Evolutionary conservation across 2,329 filamentous ascomycete genomes (phyloP).

Genomic region (Thermomyces lanuginosus): DNA sequence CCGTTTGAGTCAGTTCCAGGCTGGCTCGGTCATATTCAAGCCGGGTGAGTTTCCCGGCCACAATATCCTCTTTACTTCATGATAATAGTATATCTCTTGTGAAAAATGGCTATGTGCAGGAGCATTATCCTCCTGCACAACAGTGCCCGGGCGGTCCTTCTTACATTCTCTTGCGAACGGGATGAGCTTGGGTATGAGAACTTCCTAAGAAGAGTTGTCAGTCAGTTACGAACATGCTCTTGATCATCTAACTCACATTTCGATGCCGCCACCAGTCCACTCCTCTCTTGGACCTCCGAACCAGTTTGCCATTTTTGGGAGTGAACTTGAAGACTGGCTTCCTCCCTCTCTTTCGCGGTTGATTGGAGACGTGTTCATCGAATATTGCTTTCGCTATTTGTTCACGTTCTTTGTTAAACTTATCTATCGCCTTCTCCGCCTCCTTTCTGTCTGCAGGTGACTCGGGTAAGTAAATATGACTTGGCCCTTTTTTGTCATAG

Average conservation of each 20-base stretch:
- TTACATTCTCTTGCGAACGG: not conserved
- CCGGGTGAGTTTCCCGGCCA: conserved; percentile 4
- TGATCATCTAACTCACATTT: too few species aligned
- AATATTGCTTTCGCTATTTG: conserved; percentile 2
- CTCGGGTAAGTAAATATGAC: conserved; percentile 9
- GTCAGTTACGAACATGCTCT: too few species aligned
- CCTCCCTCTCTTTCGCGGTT: too few species aligned
- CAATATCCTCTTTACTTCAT: conserved; percentile 2
- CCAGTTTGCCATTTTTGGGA: too few species aligned
- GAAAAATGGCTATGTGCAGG: not conserved
- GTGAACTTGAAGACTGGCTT: too few species aligned
- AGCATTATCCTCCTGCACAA: conserved; percentile 1
- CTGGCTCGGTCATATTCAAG: conserved; percentile 3
- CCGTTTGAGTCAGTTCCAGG: conserved; percentile 3
- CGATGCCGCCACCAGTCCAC: too few species aligned
- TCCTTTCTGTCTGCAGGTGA: not conserved
- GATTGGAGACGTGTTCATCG: too few species aligned
- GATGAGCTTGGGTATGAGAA: too few species aligned
- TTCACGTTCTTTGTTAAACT: conserved; percentile 9
- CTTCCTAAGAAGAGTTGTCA: too few species aligned
- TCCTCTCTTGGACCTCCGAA: too few species aligned
- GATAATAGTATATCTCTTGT: not conserved
- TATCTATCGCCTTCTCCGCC: conserved; percentile 7
- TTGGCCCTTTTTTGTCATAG: conserved; percentile 16
- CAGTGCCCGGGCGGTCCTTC: not conserved